A percentile compares a stretch with the other conserved stretches of the same genome.
phyloP scores from a whole-genome alignment of 2,329 filamentous ascomycete genomes.

The Cladosporium phlei region DNA sequence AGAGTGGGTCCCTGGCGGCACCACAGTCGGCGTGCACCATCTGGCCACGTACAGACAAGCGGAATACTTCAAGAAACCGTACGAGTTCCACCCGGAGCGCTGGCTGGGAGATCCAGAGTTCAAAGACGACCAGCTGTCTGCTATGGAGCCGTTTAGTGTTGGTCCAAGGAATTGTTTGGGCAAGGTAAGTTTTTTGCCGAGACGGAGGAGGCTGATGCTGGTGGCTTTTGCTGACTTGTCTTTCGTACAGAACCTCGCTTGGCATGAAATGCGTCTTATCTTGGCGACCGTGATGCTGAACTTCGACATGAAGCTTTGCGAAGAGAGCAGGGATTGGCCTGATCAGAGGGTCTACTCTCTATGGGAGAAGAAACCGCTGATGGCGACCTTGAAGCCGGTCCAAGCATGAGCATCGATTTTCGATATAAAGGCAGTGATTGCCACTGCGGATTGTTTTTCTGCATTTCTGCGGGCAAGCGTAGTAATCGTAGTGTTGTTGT shows the following conservation, averaged over 20 bases:
- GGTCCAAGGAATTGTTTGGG: constrained; percentile 26
- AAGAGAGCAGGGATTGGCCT: constrained; percentile 26
- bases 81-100: constrained; percentile 13
- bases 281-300: constrained; percentile 35
- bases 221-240: not conserved
- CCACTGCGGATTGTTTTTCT: no score
- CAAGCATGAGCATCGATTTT: no score
- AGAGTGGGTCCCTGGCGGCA: constrained; percentile 18
- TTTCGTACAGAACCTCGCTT: constrained; percentile 26
- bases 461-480: no score
- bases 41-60: constrained; percentile 19
- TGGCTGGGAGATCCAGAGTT: constrained; percentile 27
- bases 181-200: no score
- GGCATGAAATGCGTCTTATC: constrained; percentile 35
- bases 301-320: constrained; percentile 34
- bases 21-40: constrained; percentile 18
- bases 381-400: constrained; percentile 14
- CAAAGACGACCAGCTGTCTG: constrained; percentile 25
- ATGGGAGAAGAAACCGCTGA: constrained; percentile 30
- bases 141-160: constrained; percentile 28
- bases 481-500: no score
- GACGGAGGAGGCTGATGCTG: no score
- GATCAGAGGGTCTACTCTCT: constrained; percentile 30
- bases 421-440: no score
- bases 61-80: not conserved